phyloP scores from a whole-genome alignment of 495 filamentous ascomycete genomes.

The Pseudoneurospora amorphoporcata region DNA sequence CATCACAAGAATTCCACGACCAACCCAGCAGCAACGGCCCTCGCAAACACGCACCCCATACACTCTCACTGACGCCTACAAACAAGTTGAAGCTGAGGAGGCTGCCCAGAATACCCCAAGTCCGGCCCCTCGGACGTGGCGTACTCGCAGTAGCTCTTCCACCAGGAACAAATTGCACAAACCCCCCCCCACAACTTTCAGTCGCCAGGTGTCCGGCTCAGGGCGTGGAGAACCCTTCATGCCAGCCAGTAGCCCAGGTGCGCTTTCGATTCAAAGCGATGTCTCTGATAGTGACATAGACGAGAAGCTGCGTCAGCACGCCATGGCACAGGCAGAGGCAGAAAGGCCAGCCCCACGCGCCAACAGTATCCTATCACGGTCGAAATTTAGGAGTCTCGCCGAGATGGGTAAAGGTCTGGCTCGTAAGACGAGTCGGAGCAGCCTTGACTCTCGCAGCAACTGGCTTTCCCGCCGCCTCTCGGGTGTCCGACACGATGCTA shows the following conservation, averaged over 20 bases:
- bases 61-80: slow-evolving; percentile 30
- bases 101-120: slow-evolving; percentile 36
- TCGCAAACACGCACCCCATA: slow-evolving; percentile 27
- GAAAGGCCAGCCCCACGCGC: slow-evolving; percentile 17
- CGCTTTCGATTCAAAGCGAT: slow-evolving; percentile 10
- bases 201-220: background rate
- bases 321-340: slow-evolving; percentile 2
- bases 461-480: slow-evolving; percentile 18
- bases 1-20: slow-evolving; percentile 32
- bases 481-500: slow-evolving; percentile 8
- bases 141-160: slow-evolving; percentile 18
- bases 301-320: slow-evolving; percentile 19
- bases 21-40: slow-evolving; percentile 12
- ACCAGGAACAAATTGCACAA: slow-evolving; percentile 4
- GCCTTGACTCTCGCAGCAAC: slow-evolving; percentile 12
- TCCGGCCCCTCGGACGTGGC: slow-evolving; percentile 33
- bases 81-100: slow-evolving; percentile 32
- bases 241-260: slow-evolving; percentile 3
- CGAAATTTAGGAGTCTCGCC: slow-evolving; percentile 19
- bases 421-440: slow-evolving; percentile 26
- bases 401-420: slow-evolving; percentile 24
- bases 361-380: slow-evolving; percentile 23
- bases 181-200: background rate
- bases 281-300: slow-evolving; percentile 21
- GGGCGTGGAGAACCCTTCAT: slow-evolving; percentile 6